Conservation (phyloP, 2,329 filamentous ascomycete genomes). For the Sporothrix luriei region DNA sequence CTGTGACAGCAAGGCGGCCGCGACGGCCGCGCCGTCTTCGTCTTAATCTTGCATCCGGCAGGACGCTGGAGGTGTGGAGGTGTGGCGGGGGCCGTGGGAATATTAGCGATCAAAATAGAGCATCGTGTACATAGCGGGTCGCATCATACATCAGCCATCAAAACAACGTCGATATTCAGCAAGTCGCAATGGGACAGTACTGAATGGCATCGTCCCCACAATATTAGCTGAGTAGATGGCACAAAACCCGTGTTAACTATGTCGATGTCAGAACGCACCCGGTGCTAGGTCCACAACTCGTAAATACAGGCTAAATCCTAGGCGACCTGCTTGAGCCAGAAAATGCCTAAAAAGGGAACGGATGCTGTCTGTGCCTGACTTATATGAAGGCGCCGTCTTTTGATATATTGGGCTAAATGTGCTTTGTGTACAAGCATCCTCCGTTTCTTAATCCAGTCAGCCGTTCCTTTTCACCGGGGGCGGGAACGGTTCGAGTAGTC, state of each 20-base stretch:
- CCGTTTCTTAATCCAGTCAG: not conserved
- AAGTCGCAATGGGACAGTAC: no score
- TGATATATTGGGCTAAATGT: not conserved
- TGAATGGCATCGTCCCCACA: no score
- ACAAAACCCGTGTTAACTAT: not conserved
- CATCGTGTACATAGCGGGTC: no score
- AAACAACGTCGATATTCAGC: no score
- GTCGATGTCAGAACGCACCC: no score
- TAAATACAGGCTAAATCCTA: not conserved
- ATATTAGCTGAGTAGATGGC: not conserved
- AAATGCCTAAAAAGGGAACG: not conserved
- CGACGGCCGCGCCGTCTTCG: not conserved
- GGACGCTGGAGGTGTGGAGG: no score
- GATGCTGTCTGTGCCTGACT: not conserved
- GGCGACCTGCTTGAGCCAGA: not conserved
- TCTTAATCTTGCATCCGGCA: not conserved
- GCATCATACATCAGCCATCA: no score
- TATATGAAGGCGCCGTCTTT: not conserved
- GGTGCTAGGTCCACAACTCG: not conserved
- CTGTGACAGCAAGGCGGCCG: constrained; percentile 41
- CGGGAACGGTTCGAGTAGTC: no score
- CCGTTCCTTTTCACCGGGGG: no score
- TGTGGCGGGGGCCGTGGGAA: no score
- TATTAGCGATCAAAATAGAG: no score
- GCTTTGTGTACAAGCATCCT: not conserved